phyloP scores from a whole-genome alignment of 768 basidiomycete genomes.

The Nevesoporus exiguus region DNA sequence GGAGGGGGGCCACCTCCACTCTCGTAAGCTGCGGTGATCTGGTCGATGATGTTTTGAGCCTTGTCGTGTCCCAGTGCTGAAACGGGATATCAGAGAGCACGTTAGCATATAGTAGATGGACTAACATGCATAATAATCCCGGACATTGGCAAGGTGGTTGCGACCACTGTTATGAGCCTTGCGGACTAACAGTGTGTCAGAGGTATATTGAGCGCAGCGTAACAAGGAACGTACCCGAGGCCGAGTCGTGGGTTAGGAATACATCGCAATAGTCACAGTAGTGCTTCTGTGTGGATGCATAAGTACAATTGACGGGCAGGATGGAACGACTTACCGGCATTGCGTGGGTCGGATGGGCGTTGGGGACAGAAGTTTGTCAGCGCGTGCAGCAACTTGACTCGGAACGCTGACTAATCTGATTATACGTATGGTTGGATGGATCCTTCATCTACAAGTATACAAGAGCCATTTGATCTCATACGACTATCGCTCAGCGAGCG shows the following conservation, averaged over 20 bases:
- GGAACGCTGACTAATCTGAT: constrained; percentile 29
- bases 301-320: constrained; percentile 1
- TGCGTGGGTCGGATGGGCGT: constrained; percentile 24
- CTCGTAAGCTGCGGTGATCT: constrained; percentile 94
- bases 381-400: constrained; percentile 21
- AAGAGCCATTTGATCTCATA: constrained; percentile 97
- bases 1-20: constrained; percentile 80
- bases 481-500: constrained; percentile 95
- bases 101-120: not conserved
- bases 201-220: not conserved
- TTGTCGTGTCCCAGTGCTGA: constrained; percentile 91
- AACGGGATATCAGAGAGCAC: constrained; percentile 9
- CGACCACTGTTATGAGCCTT: constrained; percentile 98
- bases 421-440: constrained; percentile 49
- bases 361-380: constrained; percentile 12
- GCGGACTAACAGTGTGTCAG: constrained; percentile 56
- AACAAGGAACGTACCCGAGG: constrained; percentile 59
- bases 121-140: constrained; percentile 95
- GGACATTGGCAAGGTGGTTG: constrained; percentile 94
- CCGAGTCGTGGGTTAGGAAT: constrained; percentile 90
- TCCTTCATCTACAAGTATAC: constrained; percentile 67
- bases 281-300: constrained; percentile 60
- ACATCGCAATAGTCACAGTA: constrained; percentile 95
- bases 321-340: constrained; percentile 60
- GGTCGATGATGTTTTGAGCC: constrained; percentile 97